Evolutionary conservation across 192 early-diverging fungal species (phyloP), one percentile per base, ranked within the genome.

Genomic region (Haplosporangium gracile): DNA sequence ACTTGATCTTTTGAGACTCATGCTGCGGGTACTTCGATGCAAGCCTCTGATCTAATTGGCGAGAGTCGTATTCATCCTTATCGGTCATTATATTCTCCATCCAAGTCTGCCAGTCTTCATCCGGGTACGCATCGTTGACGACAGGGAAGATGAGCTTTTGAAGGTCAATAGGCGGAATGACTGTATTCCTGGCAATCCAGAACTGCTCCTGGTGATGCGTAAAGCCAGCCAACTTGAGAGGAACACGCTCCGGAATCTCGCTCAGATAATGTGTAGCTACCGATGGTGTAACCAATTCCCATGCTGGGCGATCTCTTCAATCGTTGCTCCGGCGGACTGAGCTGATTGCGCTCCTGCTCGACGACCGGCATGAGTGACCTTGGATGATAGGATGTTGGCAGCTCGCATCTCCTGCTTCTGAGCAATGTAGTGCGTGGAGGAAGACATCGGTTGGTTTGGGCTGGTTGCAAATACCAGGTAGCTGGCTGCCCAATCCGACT

Each of bases 51-150:
- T 74, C 60, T 6, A 74, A 4, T 40, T 15, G 8, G 5, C 45
- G 65, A 69, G 26, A 22, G 36, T 72, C 26, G 49, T 57, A 72
- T 43, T 79, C 69, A 39, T 70, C 69, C 53, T 72, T 32, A 18
- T 83, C 76, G 55, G 32, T 49, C 75, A 82, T 82, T 20, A 82
- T 77, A 22, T 82, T 82, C 34, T 77, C 75, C 47, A 82, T 73
- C 73, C 81, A 75, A 10, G 34, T 74, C 2, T 57, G 0, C 81
- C 81, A 82, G 34, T 77, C 75, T 43, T 72, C 9, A 2, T 40
- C 70, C 15, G 24, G 73, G n/a, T 71, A 76, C 13, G 65, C 70
- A 3, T 63, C 7, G 4, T 82, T 70, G 0, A 82, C 2, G 22
- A 75, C 36, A 0, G 81, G 81, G 36, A 77, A 82, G 0, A 82